Evolutionary conservation across 2,329 filamentous ascomycete genomes (phyloP), one percentile per base, ranked within the genome.

Genomic region (Bipolaris zeicola): DNA sequence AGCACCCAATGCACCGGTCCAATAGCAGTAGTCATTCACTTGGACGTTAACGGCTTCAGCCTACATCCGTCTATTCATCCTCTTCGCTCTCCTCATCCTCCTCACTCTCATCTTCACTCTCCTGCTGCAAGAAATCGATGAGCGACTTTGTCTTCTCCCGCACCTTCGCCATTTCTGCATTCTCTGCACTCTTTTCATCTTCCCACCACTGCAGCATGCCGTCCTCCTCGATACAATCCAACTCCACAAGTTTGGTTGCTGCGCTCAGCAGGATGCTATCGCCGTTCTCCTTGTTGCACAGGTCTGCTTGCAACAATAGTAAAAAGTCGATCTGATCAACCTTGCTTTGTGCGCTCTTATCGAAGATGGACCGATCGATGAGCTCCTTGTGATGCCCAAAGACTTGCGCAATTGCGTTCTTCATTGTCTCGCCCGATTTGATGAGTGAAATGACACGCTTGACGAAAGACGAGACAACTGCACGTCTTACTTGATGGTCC

Each of bases 131-230:
- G 45, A 77, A 78, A 69, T 96, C 91, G 42, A 98, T 87, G 74
- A 98, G 85, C 50, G 88, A 86, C 68, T 86, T 82, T 55, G 90
- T 92, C 78, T 90, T 90, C 58, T 85, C 85, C 73, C 88, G 88
- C 14, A 97, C 85, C 47, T 79, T 83, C 57, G 77, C 77, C 87
- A 97, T 86, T 50, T 85, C 84, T 52, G 90, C 89, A 13, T 82
- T 87, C 52, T 87, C 87, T 22, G 78, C 83, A 5, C 89, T 88
- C 68, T 87, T 82, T 76, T 84, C 82, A 73, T 96, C 89, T 18
- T 82, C 85, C 93, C 93, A 98, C 95, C 95, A 99, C 45, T 85
- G 84, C 67, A 94, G 79, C 64, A 96, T 90, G 0, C 90, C 92
- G 39, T 97, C 93, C 70, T 96, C 92, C 72, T 96, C 92, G 1